phyloP scores from a whole-genome alignment of 495 filamentous ascomycete genomes.

The Aspergillus mulundensis region DNA sequence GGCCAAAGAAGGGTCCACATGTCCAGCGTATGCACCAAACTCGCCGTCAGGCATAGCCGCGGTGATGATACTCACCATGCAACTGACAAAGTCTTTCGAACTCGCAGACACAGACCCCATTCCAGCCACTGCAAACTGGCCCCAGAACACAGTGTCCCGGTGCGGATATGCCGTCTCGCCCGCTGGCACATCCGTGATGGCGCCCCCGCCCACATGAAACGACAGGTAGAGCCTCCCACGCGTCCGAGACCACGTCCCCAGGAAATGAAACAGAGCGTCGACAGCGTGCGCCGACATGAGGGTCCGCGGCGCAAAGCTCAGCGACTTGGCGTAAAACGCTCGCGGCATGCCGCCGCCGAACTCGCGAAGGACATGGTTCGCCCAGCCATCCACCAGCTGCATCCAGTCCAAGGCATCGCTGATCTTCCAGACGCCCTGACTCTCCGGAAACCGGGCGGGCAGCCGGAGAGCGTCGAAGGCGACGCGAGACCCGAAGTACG shows the following conservation, averaged over 20 bases:
- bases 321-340: conserved; percentile 44
- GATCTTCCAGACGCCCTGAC: no score
- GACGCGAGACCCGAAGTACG: conserved; percentile 36
- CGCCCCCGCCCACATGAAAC: conserved; percentile 43
- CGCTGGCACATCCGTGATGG: conserved; percentile 32
- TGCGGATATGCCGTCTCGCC: conserved; percentile 44
- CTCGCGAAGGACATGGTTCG: no score
- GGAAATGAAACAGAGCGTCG: conserved; percentile 36
- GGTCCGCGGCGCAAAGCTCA: conserved; percentile 47
- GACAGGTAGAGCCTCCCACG: conserved; percentile 41
- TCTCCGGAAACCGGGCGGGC: not conserved
- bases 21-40: conserved; percentile 58
- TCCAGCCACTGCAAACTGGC: conserved; percentile 18
- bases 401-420: no score
- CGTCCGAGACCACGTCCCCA: conserved; percentile 44
- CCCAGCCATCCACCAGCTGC: no score
- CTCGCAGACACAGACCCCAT: not conserved
- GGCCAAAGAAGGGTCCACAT: conserved; percentile 54
- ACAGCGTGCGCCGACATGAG: conserved; percentile 33
- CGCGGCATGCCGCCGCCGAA: conserved; percentile 16
- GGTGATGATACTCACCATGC: conserved; percentile 38
- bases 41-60: conserved; percentile 18
- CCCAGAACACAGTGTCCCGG: conserved; percentile 43
- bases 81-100: conserved; percentile 35
- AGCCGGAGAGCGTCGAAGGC: conserved; percentile 36